Evolutionary conservation across 2,329 filamentous ascomycete genomes (phyloP).

Genomic region (Fusarium foetens): DNA sequence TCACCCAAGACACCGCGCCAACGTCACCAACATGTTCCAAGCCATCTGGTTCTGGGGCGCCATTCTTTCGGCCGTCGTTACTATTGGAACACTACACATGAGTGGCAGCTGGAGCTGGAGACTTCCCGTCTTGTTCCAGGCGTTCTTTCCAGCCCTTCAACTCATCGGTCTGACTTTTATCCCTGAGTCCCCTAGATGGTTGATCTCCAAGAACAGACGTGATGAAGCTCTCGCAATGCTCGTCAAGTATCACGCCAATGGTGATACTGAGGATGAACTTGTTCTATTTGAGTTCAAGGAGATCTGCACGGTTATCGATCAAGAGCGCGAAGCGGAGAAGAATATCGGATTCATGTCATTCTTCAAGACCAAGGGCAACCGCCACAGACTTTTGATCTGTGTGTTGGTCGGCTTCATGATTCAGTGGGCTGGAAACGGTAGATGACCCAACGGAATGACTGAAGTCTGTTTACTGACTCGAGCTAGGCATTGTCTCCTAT

Average conservation of each 20-base stretch:
- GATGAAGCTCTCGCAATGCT: conserved; percentile 62
- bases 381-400: conserved; percentile 32
- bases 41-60: conserved; percentile 32
- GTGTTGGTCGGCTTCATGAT: conserved; percentile 32
- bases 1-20: conserved; percentile 30
- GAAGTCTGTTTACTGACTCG: neutral
- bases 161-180: conserved; percentile 6
- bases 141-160: conserved; percentile 10
- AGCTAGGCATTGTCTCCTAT: conserved; percentile 20
- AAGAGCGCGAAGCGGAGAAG: conserved; percentile 52
- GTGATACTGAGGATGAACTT: conserved; percentile 53
- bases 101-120: conserved; percentile 28
- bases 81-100: conserved; percentile 28
- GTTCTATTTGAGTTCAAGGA: conserved; percentile 62
- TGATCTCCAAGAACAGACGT: conserved; percentile 40
- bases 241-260: conserved; percentile 60
- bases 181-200: conserved; percentile 57
- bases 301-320: conserved; percentile 59
- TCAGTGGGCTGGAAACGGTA: conserved; percentile 36
- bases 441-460: accelerated
- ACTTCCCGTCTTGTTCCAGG: conserved; percentile 24
- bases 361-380: conserved; percentile 50
- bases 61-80: conserved; percentile 23
- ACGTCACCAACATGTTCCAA: conserved; percentile 33
- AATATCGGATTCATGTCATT: conserved; percentile 54